These are phyloP conservation scores for Nannizziopsis arthrosporioides DNA, from an alignment of 2,329 filamentous ascomycete species.

Conservation along the genomic window DNA sequence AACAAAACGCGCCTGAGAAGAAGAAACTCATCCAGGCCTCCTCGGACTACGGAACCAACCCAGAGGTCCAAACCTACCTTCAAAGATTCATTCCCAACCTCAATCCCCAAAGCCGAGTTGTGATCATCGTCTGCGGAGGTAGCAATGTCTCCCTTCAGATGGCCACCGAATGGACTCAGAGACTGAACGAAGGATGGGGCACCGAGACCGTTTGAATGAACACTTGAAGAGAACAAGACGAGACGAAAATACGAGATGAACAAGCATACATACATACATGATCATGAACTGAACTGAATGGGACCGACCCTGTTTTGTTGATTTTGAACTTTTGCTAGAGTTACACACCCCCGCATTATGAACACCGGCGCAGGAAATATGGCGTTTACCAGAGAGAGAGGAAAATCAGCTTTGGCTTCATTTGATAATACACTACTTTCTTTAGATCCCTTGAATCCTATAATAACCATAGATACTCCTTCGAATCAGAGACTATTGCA, in stretches of 20 bases:
- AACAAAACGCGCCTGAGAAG: slow-evolving; percentile 8
- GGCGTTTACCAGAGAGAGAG: background rate
- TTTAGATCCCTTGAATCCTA: no score
- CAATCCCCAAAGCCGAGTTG: slow-evolving; percentile 57
- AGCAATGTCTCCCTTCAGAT: slow-evolving; percentile 53
- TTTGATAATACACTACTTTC: background rate
- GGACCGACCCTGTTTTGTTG: no score
- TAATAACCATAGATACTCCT: background rate
- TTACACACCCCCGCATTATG: background rate
- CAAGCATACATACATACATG: no score
- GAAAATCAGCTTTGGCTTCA: background rate
- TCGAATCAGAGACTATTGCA: background rate
- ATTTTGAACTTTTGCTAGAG: no score
- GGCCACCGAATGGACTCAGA: slow-evolving; percentile 46
- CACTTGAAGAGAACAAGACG: no score
- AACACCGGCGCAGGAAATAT: background rate
- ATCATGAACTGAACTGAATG: no score
- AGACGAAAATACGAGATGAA: no score
- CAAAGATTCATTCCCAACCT: slow-evolving; percentile 52
- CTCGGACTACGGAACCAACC: slow-evolving; percentile 3
- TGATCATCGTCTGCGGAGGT: slow-evolving; percentile 76
- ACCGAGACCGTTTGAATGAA: background rate
- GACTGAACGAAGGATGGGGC: slow-evolving; percentile 32
- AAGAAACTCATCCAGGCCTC: background rate
- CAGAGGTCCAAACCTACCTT: slow-evolving; percentile 28